Evolutionary conservation across 768 basidiomycete genomes (phyloP).

Genomic region (Calvatia gigantea): DNA sequence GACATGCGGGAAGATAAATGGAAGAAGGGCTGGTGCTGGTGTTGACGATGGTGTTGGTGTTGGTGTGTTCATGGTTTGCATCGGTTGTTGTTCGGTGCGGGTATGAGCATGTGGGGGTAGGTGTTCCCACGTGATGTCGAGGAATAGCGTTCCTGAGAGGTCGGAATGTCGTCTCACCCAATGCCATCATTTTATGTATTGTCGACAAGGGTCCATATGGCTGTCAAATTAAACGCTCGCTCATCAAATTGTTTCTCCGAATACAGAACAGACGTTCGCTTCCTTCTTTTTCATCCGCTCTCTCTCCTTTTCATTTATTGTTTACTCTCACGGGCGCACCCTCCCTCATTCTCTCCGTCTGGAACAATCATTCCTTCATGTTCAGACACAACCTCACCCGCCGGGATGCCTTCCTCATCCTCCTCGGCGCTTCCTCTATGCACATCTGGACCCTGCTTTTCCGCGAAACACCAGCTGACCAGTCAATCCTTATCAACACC

Average conservation of each 20-base stretch:
- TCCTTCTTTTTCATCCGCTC: neutral
- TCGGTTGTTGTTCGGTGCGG: no score
- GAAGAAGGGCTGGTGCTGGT: neutral
- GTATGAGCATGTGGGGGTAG: neutral
- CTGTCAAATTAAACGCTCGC: no score
- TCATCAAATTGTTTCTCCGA: neutral
- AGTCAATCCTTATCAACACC: conserved; percentile 29
- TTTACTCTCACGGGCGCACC: neutral
- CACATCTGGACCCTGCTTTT: conserved; percentile 47
- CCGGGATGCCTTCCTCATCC: conserved; percentile 56
- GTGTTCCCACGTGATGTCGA: conserved; percentile 1
- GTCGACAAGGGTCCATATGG: no score
- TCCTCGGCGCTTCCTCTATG: conserved; percentile 54
- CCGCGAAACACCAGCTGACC: conserved; percentile 18
- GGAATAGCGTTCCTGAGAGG: no score
- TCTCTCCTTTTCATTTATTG: neutral
- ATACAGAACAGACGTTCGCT: neutral
- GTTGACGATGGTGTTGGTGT: neutral
- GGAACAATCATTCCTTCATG: conserved; percentile 11
- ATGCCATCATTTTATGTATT: no score
- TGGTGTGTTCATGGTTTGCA: conserved; percentile 1
- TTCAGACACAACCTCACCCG: conserved; percentile 43
- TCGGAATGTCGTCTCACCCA: no score
- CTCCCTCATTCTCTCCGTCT: neutral
- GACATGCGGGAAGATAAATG: neutral